phyloP scores from a whole-genome alignment of 148 eudicot genomes.

The Beta vulgaris region DNA sequence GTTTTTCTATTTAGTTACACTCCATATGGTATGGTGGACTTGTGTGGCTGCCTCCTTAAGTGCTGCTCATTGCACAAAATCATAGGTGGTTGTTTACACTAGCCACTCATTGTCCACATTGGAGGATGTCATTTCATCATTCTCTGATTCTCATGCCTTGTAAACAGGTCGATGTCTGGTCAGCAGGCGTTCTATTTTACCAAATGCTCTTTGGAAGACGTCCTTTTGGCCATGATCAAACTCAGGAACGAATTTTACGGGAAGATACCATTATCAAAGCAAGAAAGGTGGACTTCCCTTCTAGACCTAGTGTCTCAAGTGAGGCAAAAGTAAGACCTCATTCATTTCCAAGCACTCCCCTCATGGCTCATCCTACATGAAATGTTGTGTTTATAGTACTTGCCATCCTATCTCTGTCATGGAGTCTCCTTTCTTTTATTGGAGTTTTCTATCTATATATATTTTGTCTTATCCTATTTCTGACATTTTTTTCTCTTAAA shows the following conservation, averaged over 20 bases:
- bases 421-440: neutral
- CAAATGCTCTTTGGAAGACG: conserved; percentile 98
- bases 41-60: conserved; percentile 1
- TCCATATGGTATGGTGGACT: neutral
- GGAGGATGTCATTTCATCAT: conserved; percentile 6
- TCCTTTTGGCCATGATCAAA: conserved; percentile 97
- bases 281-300: conserved; percentile 93
- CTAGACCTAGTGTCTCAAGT: conserved; percentile 81
- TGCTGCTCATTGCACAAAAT: neutral
- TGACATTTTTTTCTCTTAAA: neutral
- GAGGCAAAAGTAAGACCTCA: conserved; percentile 73
- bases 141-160: conserved; percentile 8
- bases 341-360: neutral
- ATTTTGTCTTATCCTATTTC: neutral
- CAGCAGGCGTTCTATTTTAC: conserved; percentile 89
- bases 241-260: conserved; percentile 91
- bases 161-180: conserved; percentile 97
- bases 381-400: neutral
- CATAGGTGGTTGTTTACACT: conserved; percentile 1
- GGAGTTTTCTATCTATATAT: neutral
- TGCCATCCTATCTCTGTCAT: neutral
- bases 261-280: conserved; percentile 98
- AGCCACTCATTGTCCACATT: neutral
- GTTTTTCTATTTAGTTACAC: neutral
- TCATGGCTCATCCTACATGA: neutral